Evolutionary conservation across 176 grass and related monocot species (phyloP), one percentile per base, ranked within the genome.

Genomic region (Eleusine indica): DNA sequence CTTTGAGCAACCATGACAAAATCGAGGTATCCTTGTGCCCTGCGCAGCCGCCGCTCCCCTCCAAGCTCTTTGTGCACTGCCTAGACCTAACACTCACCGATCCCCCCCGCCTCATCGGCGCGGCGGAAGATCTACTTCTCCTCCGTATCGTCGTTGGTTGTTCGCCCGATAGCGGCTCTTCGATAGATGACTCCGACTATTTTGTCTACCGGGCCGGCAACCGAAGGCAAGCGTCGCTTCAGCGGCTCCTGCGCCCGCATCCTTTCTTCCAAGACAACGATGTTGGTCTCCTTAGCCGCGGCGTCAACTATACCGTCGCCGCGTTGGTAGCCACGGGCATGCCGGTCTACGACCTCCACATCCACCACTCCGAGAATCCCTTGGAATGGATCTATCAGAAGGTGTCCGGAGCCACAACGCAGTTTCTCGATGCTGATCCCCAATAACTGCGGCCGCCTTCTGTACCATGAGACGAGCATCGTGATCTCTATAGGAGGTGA

Each of bases 1-100:
- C 83, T 83, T 82, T 83, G 52, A 29, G 76, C 3, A 51, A 51
- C 25, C 43, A 37, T 2, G 7, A 79, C 0, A 48, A 29, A 6
- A 79, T 79, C 77, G 77, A 79, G 77, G 77, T 67, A 19, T 79
- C 77, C 42, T 51, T 79, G 15, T 79, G 43, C 28, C 62, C 77
- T 1, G 28, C 72, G 30, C 2, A 0, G 14, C 72, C 72, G 28
- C 72, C 49, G 49, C 49, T 39, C 6, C 49, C 71, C 28, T 74
- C 71, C 71, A 54, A 35, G 32, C 32, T 35, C 32, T 35, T 2
- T 2, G 32, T 35, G 32, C 32, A 35, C 32, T 35, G 32, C 32
- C 32, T 2, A 35, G 32, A 35, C 32, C 32, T 35, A 35, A 35
- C 17, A 0, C 15, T 75, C 48, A 19, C 48, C 14, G 71, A 7